Conservation (phyloP, 352 stramenopile species). For the Phytophthora megakarya region DNA sequence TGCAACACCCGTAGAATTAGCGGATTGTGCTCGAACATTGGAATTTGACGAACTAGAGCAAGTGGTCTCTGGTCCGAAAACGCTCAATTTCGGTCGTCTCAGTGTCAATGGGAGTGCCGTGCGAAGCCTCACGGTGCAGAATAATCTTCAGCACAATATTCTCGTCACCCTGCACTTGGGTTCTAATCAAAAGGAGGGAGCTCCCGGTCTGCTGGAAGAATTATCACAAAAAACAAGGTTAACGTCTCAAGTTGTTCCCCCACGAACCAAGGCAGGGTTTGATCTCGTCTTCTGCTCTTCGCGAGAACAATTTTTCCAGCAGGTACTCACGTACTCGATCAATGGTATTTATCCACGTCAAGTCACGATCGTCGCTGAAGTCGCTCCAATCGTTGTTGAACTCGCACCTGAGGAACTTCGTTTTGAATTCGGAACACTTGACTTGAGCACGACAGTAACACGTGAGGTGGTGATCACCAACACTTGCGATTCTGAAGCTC, state of each 20-base stretch:
- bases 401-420: constrained; percentile 57
- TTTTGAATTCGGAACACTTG: constrained; percentile 78
- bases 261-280: constrained; percentile 82
- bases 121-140: constrained; percentile 89
- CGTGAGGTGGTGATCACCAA: constrained; percentile 86
- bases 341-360: constrained; percentile 89
- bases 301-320: constrained; percentile 87
- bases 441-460: constrained; percentile 54
- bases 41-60: constrained; percentile 80
- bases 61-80: constrained; percentile 72
- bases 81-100: constrained; percentile 92
- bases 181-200: constrained; percentile 17
- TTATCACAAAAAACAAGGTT: constrained; percentile 56
- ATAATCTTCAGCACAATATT: constrained; percentile 85
- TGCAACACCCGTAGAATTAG: constrained; percentile 89
- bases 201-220: constrained; percentile 52
- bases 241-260: constrained; percentile 86
- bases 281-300: constrained; percentile 86
- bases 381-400: constrained; percentile 88
- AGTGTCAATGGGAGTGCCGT: constrained; percentile 83
- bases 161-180: constrained; percentile 60
- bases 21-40: constrained; percentile 78
- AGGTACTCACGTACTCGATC: constrained; percentile 81
- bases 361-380: constrained; percentile 83
- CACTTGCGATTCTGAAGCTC: constrained; percentile 87